Conservation (phyloP, 352 stramenopile species). For the Phytophthora lateralis region DNA sequence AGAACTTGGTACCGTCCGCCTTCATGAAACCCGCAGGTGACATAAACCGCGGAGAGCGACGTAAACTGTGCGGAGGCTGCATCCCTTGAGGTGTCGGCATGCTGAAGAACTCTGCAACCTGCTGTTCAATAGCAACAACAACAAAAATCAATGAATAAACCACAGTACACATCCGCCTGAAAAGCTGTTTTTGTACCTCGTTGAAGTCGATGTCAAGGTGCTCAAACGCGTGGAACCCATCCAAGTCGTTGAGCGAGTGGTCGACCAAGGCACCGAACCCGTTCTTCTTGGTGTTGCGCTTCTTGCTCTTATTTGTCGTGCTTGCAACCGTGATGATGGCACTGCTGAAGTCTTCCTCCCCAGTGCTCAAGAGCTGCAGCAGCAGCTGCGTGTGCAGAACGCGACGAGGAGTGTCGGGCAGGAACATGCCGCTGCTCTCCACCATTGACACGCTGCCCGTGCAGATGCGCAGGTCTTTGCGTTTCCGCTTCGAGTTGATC, state of each 20-base stretch:
- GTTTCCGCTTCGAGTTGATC: constrained; percentile 74
- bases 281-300: constrained; percentile 46
- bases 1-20: constrained; percentile 80
- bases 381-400: constrained; percentile 82
- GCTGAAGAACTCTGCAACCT: constrained; percentile 87
- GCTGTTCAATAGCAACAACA: constrained; percentile 34
- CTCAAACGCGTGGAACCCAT: constrained; percentile 76
- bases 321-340: constrained; percentile 36
- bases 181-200: constrained; percentile 41
- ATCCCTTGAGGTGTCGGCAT: constrained; percentile 66
- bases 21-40: constrained; percentile 75
- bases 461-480: constrained; percentile 84
- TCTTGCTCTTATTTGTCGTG: constrained; percentile 65
- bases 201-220: constrained; percentile 90
- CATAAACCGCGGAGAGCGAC: constrained; percentile 76
- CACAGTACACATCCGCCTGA: neutral
- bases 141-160: constrained; percentile 14
- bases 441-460: constrained; percentile 40
- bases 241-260: constrained; percentile 58
- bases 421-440: constrained; percentile 70
- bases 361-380: constrained; percentile 71
- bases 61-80: constrained; percentile 70
- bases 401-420: constrained; percentile 75
- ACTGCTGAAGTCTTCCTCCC: constrained; percentile 43
- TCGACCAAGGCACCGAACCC: constrained; percentile 20